phyloP scores from a whole-genome alignment of 495 filamentous ascomycete species.

The Penicillium manginii region DNA sequence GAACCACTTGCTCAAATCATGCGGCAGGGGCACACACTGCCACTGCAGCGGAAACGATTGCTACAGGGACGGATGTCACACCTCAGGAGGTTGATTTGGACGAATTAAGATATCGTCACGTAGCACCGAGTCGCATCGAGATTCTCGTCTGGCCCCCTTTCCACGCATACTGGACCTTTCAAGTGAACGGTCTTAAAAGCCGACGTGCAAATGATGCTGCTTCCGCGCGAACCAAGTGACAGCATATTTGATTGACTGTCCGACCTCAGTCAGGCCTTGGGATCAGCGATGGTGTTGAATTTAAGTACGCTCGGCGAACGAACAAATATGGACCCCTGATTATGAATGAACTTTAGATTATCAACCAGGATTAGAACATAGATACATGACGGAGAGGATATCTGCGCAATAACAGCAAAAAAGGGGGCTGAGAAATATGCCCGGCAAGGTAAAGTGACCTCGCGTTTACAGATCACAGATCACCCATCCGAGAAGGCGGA shows the following conservation, averaged over 20 bases:
- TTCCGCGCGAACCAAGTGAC: too few species aligned
- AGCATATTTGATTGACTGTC: background rate
- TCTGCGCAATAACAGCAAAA: slow-evolving; percentile 32
- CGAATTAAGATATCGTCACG: slow-evolving; percentile 3
- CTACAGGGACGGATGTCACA: slow-evolving; percentile 12
- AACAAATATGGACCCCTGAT: too few species aligned
- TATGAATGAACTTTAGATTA: slow-evolving; percentile 15
- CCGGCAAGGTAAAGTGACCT: slow-evolving; percentile 10
- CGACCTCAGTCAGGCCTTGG: too few species aligned
- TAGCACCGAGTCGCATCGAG: slow-evolving; percentile 24
- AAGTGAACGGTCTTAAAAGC: background rate
- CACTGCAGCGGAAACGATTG: too few species aligned
- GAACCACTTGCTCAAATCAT: too few species aligned
- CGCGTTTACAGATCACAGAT: slow-evolving; percentile 16
- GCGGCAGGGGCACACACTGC: too few species aligned
- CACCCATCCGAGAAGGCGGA: background rate
- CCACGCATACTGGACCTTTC: background rate
- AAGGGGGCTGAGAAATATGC: slow-evolving; percentile 9
- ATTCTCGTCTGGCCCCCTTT: too few species aligned
- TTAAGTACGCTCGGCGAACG: too few species aligned
- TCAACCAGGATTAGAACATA: slow-evolving; percentile 33
- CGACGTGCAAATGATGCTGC: background rate
- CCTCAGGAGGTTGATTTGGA: background rate
- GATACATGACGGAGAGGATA: slow-evolving; percentile 43
- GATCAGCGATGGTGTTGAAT: too few species aligned